Evolutionary conservation across 1,284 basidiomycete species (phyloP), one percentile per base, ranked within the genome.

Genomic region (Ustilago sp.): DNA sequence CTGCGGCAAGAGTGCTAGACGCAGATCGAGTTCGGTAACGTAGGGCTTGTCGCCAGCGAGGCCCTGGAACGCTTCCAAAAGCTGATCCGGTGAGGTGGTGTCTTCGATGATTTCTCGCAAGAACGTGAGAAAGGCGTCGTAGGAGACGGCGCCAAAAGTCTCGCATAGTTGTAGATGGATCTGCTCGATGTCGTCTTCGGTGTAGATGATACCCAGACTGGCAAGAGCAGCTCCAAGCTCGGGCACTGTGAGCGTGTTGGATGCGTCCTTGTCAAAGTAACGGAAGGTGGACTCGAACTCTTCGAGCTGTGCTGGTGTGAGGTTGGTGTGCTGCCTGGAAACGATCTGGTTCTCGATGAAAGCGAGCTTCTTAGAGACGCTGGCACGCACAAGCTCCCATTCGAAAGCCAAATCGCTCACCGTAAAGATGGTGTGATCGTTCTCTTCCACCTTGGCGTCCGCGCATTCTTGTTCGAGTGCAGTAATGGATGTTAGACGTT

Each of bases 291-390:
- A 91, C 86, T 98, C 95, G 79, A 98, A 98, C 85, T 98, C 95
- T 86, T 98, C 95, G 31, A 98, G 89, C 86, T 98, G 95, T 3
- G 94, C 95, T 0, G 97, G 95, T 0, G 95, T 97, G 73, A 98
- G 87, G 84, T 95, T 95, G 32, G 93, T 93, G 90, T 93, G 92
- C 73, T 94, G 93, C 53, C 93, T 89, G 7, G 95, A 95, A 0
- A 98, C 93, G 82, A 98, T 94, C 89, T 98, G 96, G 85, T 99
- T 98, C 80, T 98, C 94, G 67, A 98, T 93, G 86, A 98, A 98
- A 0, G 92, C 91, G 41, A 95, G 91, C 89, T 98, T 95, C 89
- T 95, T 94, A 35, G 90, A 89, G 31, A 97, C 90, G 50, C 91
- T 92, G 74, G 93, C 92, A 57, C 91, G 90, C 11, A 97, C 89